phyloP scores from a whole-genome alignment of 139 green algal species.

The Pleodorina starrii region DNA sequence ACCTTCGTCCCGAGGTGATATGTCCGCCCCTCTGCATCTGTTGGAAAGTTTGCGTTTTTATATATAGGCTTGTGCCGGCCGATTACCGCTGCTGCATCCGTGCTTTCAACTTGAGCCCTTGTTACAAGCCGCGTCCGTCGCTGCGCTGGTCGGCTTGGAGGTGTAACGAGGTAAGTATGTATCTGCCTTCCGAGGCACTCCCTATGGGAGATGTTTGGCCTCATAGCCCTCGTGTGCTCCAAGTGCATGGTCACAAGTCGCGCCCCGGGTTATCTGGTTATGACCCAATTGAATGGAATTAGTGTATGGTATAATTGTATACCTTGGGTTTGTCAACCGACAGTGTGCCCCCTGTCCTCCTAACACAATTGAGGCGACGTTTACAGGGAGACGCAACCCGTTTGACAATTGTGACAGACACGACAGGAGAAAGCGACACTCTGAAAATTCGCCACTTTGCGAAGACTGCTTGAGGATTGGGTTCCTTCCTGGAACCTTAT shows the following conservation, averaged over 20 bases:
- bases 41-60: constrained; percentile 84
- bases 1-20: constrained; percentile 83
- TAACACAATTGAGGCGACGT: no score
- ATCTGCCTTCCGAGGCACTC: not conserved
- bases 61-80: constrained; percentile 26
- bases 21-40: constrained; percentile 76
- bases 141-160: not conserved
- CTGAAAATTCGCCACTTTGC: no score
- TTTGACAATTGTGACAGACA: no score
- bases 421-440: no score
- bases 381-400: no score
- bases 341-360: no score
- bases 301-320: no score
- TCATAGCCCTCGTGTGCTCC: not conserved
- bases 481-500: no score
- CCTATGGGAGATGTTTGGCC: not conserved
- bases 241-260: not conserved
- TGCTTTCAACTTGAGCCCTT: not conserved
- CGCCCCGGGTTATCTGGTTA: no score
- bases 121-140: not conserved
- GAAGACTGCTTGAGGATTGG: no score
- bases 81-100: not conserved
- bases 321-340: no score
- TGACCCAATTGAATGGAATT: no score
- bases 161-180: not conserved